Conservation (phyloP, 2,329 filamentous ascomycete genomes). For the Fusarium mundagurra region DNA sequence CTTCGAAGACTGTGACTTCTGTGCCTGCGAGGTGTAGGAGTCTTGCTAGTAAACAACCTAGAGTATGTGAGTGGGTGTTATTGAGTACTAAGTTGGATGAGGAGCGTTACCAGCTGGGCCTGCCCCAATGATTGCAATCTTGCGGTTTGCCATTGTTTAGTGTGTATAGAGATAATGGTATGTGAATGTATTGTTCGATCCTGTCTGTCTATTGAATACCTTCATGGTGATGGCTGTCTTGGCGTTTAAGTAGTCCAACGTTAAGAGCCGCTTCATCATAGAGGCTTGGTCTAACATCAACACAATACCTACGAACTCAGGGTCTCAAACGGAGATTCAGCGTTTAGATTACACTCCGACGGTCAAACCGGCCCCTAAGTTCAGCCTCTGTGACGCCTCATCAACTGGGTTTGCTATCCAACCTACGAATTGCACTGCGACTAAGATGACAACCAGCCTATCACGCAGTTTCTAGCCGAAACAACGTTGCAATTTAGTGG, state of each 20-base stretch:
- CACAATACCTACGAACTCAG: not conserved
- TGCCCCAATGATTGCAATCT: slow-evolving; percentile 43
- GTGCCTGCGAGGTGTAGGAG: slow-evolving; percentile 60
- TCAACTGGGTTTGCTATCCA: not conserved
- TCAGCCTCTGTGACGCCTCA: slow-evolving; percentile 17
- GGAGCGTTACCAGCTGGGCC: slow-evolving; percentile 41
- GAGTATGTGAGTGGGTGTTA: slow-evolving; percentile 1
- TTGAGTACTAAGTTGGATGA: not conserved
- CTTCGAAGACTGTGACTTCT: slow-evolving; percentile 61
- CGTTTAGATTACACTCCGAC: slow-evolving; percentile 8
- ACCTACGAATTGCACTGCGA: not conserved
- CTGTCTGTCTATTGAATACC: not conserved
- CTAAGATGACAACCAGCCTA: not conserved
- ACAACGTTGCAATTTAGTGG: slow-evolving; percentile 12
- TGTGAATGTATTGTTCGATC: no score
- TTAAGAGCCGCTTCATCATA: not conserved
- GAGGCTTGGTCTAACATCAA: not conserved
- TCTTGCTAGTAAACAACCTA: slow-evolving; percentile 52
- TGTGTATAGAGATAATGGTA: not conserved
- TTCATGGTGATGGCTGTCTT: not conserved
- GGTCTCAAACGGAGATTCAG: slow-evolving; percentile 11
- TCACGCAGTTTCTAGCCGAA: not conserved
- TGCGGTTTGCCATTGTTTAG: slow-evolving; percentile 32
- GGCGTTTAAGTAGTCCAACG: slow-evolving; percentile 10
- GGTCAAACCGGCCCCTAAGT: slow-evolving; percentile 20